phyloP scores from a whole-genome alignment of 2,329 filamentous ascomycete species.

The Beauveria sp. region DNA sequence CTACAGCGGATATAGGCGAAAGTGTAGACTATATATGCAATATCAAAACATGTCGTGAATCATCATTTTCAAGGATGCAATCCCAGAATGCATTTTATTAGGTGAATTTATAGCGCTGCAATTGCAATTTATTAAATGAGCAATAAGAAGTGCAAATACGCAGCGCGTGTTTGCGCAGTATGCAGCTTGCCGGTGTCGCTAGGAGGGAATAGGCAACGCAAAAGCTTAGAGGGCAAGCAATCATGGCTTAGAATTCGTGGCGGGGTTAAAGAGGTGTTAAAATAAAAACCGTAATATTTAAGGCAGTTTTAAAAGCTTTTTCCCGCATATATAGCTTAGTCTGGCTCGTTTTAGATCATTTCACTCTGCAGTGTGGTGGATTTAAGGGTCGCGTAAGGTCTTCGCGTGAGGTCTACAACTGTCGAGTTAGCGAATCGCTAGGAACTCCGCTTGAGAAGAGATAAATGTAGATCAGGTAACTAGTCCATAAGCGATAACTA shows the following conservation, averaged over 20 bases:
- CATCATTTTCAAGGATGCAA: not conserved
- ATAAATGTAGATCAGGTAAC: too few relatives aligned
- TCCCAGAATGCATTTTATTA: not conserved
- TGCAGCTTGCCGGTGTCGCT: not conserved
- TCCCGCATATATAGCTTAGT: not conserved
- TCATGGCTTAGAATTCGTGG: not conserved
- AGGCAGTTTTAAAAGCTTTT: not conserved
- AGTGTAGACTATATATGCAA: not conserved
- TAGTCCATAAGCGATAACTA: too few relatives aligned
- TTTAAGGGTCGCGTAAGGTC: not conserved
- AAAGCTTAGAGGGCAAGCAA: not conserved
- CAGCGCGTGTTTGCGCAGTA: not conserved
- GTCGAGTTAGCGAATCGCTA: not conserved
- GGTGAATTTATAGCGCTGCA: not conserved
- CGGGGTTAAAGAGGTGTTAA: not conserved
- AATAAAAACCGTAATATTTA: not conserved
- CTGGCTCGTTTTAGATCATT: not conserved
- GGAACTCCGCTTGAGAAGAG: too few relatives aligned
- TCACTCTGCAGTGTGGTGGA: not conserved
- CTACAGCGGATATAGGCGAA: not conserved
- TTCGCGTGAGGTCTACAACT: too few relatives aligned
- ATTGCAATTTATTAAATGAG: not conserved
- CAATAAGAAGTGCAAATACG: not conserved
- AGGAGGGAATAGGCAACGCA: not conserved
- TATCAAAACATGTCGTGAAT: not conserved